Conservation (phyloP, 108 stramenopile genomes). For the Nitzschia sp. region DNA sequence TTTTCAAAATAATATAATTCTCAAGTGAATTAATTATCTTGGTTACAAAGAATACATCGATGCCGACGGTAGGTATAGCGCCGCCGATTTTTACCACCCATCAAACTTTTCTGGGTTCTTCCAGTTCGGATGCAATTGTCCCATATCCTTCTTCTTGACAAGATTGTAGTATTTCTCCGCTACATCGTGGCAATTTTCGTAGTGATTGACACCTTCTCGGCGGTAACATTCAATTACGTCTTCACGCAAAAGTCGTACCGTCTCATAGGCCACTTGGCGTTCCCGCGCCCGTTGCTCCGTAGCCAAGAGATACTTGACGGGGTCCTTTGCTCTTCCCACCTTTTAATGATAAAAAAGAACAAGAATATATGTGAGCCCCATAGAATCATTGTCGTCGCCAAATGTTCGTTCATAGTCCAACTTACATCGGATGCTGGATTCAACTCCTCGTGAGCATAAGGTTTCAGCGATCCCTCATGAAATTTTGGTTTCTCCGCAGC, state of each 20-base stretch:
- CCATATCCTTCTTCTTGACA: conserved; percentile 73
- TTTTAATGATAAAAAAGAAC: conserved; percentile 9
- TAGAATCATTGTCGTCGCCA: no score
- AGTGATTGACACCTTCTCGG: conserved; percentile 85
- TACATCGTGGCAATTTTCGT: conserved; percentile 81
- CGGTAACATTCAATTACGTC: conserved; percentile 88
- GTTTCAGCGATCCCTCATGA: conserved; percentile 56
- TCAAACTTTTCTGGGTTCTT: conserved; percentile 66
- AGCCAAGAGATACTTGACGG: conserved; percentile 79
- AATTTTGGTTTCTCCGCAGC: conserved; percentile 38
- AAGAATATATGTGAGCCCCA: conserved; percentile 8
- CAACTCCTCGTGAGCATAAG: conserved; percentile 75
- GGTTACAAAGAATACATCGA: no score
- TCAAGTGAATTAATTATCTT: no score
- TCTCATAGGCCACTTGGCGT: conserved; percentile 87
- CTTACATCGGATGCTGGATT: conserved; percentile 44
- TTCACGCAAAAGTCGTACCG: conserved; percentile 79
- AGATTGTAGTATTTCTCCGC: conserved; percentile 68
- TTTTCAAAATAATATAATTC: no score
- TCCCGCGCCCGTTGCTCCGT: conserved; percentile 90
- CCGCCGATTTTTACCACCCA: conserved; percentile 61
- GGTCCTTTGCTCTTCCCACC: conserved; percentile 75
- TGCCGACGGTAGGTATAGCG: no score
- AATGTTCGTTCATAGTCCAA: no score
- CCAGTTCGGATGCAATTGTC: conserved; percentile 84